Conservation (phyloP, 2,329 filamentous ascomycete genomes). For the Pleochaeta shiraiana region DNA sequence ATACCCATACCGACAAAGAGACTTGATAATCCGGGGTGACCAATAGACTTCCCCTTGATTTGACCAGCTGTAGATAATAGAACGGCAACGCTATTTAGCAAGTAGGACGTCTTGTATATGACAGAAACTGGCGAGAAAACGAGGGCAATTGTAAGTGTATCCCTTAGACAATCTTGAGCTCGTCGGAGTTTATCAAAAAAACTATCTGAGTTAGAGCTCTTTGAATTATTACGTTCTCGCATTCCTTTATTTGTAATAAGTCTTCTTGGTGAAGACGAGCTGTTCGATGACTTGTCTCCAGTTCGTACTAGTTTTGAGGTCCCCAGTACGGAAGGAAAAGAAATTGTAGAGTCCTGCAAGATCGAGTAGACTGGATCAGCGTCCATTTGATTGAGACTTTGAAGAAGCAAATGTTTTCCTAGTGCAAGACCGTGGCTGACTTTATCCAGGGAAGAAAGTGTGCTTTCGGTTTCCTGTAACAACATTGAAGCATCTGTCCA, state of each 20-base stretch:
- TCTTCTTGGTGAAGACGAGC: constrained; percentile 12
- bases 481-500: constrained; percentile 35
- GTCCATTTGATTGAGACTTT: constrained; percentile 50
- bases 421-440: constrained; percentile 34
- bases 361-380: constrained; percentile 72
- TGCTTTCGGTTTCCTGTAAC: constrained; percentile 28
- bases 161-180: constrained; percentile 42
- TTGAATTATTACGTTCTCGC: constrained; percentile 9
- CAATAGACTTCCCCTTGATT: constrained; percentile 23
- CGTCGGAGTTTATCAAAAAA: constrained; percentile 28
- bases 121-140: constrained; percentile 31
- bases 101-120: constrained; percentile 38
- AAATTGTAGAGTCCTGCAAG: constrained; percentile 80
- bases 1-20: constrained; percentile 26
- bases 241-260: constrained; percentile 6
- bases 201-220: constrained; percentile 15
- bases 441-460: constrained; percentile 23
- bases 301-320: constrained; percentile 9
- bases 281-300: constrained; percentile 10
- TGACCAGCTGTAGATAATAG: constrained; percentile 39
- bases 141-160: constrained; percentile 30
- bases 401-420: constrained; percentile 43
- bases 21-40: constrained; percentile 34
- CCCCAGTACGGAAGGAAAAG: constrained; percentile 44
- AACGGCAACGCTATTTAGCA: constrained; percentile 42